Base-by-base conservation (phyloP, 2,329 filamentous ascomycete genomes). In the Penicillium freii region DNA sequence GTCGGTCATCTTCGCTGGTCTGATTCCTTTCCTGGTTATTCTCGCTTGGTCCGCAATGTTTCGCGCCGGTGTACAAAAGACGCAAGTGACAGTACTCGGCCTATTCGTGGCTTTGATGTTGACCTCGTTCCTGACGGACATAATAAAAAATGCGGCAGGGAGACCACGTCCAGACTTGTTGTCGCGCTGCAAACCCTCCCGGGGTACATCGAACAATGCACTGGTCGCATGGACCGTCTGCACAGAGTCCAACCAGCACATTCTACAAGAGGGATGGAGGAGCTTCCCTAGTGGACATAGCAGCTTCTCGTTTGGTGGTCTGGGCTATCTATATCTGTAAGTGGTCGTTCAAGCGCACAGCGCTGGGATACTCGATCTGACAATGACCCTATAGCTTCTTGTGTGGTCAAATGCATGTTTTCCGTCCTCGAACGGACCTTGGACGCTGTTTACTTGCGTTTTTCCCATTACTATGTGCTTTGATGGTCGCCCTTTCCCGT, bases 121-220 rank as follows among this genome's bases (percentile, higher is more conserved):
- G 49, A 88, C 91, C 0, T 84, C 86, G 6, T 89, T 97, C 73
- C 80, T 97, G 43, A 97, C 94, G 44, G 92, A 97, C 71, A 78
- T 93, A 29, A 82, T 97, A 70, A 99, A 99, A 76, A 96, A 96
- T 71, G 84, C 89, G 10, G 89, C 93, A 27, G 91, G 91, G 9
- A 80, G 91, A 11, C 91, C 92, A 31, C 85, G 93, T 7, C 93
- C 93, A 4, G 93, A 97, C 74, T 78, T 97, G 36, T 84, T 97
- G 42, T 86, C 88, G n/a, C 87, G 94, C 38, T 99, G 94, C 76
- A 87, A 89, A 62, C 92, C 94, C 0, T 77, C 73, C 55, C 72
- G 79, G 15, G 83, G 81, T 8, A 86, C 85, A 0, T 80, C 85
- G 0, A 75, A 75, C 50, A 77, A 86, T 62, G 67, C 75, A 33